These are phyloP conservation scores for Rhizodiscina lignyota DNA, from an alignment of 495 filamentous ascomycete species.

Conservation along the genomic window DNA sequence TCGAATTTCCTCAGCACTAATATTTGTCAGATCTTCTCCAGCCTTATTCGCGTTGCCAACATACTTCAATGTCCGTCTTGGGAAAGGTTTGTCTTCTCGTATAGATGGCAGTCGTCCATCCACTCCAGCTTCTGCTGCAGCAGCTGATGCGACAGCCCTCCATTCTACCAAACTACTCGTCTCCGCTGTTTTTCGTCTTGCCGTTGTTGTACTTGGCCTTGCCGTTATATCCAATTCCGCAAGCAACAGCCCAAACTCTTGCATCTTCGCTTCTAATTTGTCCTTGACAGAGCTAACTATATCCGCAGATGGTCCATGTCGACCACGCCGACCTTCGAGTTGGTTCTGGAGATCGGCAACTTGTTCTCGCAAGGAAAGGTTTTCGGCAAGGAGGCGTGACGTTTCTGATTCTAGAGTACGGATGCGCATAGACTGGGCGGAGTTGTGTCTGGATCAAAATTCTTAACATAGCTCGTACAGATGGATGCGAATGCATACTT, in stretches of 20 bases:
- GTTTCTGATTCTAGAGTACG: slow-evolving; percentile 73
- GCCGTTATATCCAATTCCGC: slow-evolving; percentile 31
- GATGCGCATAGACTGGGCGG: slow-evolving; percentile 78
- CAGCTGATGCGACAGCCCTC: slow-evolving; percentile 9
- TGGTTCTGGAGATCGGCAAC: slow-evolving; percentile 58
- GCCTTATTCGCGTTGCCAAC: not conserved
- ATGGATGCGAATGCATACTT: slow-evolving; percentile 28
- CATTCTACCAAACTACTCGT: slow-evolving; percentile 2
- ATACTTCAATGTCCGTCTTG: slow-evolving; percentile 59
- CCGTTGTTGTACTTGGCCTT: not conserved
- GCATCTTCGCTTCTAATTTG: slow-evolving; percentile 37
- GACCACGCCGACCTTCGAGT: slow-evolving; percentile 20
- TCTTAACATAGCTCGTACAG: too few relatives aligned
- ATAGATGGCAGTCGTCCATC: slow-evolving; percentile 68
- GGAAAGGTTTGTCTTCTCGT: slow-evolving; percentile 63
- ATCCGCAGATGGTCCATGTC: slow-evolving; percentile 9
- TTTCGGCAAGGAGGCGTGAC: slow-evolving; percentile 69
- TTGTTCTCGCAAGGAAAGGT: slow-evolving; percentile 66
- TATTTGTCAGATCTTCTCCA: slow-evolving; percentile 1
- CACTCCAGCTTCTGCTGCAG: slow-evolving; percentile 16
- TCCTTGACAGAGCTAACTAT: slow-evolving; percentile 16
- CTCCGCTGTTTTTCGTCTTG: not conserved
- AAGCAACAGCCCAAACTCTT: slow-evolving; percentile 37
- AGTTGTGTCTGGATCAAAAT: slow-evolving; percentile 68
- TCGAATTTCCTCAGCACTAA: slow-evolving; percentile 27